Evolutionary conservation across 345 rosid species (phyloP).

Genomic region (Eucalyptus pumila): DNA sequence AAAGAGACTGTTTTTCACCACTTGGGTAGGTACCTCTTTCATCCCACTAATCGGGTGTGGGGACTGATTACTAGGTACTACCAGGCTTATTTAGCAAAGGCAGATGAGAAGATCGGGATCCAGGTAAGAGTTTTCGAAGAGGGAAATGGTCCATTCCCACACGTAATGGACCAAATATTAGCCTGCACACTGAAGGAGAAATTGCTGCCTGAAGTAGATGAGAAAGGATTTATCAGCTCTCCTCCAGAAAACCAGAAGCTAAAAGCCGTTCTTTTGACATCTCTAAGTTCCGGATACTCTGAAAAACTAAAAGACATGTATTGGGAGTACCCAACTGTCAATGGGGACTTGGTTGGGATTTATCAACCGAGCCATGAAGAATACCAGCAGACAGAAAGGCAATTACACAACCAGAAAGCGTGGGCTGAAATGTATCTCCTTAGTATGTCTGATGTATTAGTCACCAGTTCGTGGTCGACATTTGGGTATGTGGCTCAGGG

Average conservation of each 20-base stretch:
- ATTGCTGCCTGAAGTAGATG: conserved; percentile 32
- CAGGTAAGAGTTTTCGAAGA: conserved; percentile 51
- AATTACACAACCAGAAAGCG: conserved; percentile 52
- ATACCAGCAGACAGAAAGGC: conserved; percentile 46
- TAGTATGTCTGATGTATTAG: conserved; percentile 36
- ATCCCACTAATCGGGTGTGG: conserved; percentile 58
- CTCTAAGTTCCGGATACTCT: conserved; percentile 39
- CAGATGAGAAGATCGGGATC: conserved; percentile 60
- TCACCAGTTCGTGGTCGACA: conserved; percentile 71
- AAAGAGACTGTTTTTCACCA: conserved; percentile 53
- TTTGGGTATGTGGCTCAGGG: conserved; percentile 78
- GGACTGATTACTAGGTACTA: conserved; percentile 61
- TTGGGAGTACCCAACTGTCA: conserved; percentile 50
- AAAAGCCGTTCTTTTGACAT: conserved; percentile 50
- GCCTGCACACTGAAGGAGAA: conserved; percentile 33
- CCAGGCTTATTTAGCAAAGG: conserved; percentile 41
- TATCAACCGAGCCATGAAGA: conserved; percentile 72
- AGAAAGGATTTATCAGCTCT: background rate
- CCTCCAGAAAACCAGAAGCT: conserved; percentile 8
- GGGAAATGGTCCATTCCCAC: conserved; percentile 23
- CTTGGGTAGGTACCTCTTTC: conserved; percentile 59
- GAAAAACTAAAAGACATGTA: conserved; percentile 39
- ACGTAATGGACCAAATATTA: conserved; percentile 43
- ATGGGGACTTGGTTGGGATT: conserved; percentile 38
- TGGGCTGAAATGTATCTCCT: conserved; percentile 72